phyloP scores from a whole-genome alignment of 2,329 filamentous ascomycete genomes.

The Colletotrichum magnum region DNA sequence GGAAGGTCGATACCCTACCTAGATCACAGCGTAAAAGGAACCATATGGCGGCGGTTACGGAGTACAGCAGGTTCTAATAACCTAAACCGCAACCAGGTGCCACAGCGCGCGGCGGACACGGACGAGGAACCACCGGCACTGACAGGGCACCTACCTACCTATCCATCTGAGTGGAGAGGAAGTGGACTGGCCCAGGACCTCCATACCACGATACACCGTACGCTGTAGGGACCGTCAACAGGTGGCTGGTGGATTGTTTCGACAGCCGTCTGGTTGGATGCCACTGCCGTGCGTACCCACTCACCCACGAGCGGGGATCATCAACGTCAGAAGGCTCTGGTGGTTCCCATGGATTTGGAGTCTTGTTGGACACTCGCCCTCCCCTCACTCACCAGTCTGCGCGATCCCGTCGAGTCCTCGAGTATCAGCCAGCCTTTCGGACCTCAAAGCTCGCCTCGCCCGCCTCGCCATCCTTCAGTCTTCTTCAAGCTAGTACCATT shows the following conservation, averaged over 20 bases:
- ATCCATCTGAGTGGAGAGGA: background rate
- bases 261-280: slow-evolving; percentile 16
- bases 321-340: slow-evolving; percentile 25
- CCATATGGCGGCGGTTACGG: too few relatives aligned
- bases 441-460: too few relatives aligned
- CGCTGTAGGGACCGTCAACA: slow-evolving; percentile 21
- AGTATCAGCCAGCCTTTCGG: too few relatives aligned
- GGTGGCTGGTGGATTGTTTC: slow-evolving; percentile 32
- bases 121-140: background rate
- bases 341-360: background rate
- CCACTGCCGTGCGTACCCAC: slow-evolving; percentile 9
- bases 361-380: too few relatives aligned
- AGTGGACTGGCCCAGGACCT: slow-evolving; percentile 13
- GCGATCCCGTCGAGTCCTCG: too few relatives aligned
- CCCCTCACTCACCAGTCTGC: too few relatives aligned
- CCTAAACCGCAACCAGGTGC: background rate
- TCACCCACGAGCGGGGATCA: slow-evolving; percentile 4
- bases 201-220: background rate
- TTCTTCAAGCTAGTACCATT: too few relatives aligned
- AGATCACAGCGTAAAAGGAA: too few relatives aligned
- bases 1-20: too few relatives aligned
- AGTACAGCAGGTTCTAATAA: background rate
- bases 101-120: background rate
- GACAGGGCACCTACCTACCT: background rate
- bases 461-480: too few relatives aligned